These are phyloP conservation scores for Tuber indicum DNA, from an alignment of 495 filamentous ascomycete genomes.

Conservation along the genomic window DNA sequence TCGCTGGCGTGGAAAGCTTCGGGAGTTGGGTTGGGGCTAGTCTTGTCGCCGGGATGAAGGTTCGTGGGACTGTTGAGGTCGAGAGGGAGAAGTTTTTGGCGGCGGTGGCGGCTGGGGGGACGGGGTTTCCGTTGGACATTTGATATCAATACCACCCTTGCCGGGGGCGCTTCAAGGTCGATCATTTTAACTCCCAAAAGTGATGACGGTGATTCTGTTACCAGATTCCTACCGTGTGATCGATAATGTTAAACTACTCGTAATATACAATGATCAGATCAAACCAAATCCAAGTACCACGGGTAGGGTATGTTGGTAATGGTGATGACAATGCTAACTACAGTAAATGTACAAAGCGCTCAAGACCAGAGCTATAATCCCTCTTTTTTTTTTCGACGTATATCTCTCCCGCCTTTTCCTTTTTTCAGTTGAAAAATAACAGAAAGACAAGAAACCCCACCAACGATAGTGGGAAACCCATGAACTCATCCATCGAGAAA, in stretches of 20 bases:
- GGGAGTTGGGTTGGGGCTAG: conserved; percentile 88
- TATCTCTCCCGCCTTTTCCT: not conserved
- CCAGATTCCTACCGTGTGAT: not conserved
- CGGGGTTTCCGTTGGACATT: conserved; percentile 30
- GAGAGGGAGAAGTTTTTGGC: conserved; percentile 59
- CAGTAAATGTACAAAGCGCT: not conserved
- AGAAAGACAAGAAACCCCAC: not conserved
- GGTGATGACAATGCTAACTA: not conserved
- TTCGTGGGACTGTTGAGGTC: conserved; percentile 71
- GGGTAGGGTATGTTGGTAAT: not conserved
- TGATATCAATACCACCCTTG: conserved; percentile 8
- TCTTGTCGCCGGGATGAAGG: conserved; percentile 67
- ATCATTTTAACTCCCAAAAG: not conserved
- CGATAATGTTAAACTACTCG: not conserved
- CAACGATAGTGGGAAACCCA: not conserved
- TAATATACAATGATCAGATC: not conserved
- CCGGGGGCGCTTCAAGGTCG: not conserved
- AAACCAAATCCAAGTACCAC: not conserved
- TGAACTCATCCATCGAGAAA: conserved; percentile 1
- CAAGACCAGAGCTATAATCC: not conserved
- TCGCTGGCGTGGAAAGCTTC: conserved; percentile 73
- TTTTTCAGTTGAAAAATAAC: not conserved
- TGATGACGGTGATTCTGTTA: not conserved
- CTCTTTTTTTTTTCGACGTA: not conserved
- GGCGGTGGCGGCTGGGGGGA: conserved; percentile 34